phyloP scores from a whole-genome alignment of 2,329 filamentous ascomycete species.

The Paecilomyces formosus region DNA sequence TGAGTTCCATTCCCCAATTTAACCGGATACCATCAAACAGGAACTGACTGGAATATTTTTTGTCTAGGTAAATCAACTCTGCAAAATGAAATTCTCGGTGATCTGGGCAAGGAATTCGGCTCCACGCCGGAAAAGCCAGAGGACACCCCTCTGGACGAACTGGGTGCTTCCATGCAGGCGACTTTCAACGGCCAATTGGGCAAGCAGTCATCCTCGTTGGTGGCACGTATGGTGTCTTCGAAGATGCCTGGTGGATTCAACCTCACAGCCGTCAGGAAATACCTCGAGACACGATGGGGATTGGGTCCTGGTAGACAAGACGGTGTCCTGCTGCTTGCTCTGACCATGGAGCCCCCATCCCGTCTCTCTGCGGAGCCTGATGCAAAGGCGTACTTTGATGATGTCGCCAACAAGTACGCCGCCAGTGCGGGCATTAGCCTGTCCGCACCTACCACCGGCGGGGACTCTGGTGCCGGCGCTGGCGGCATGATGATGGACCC shows the following conservation, averaged over 20 bases:
- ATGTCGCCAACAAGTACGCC: slow-evolving; percentile 84
- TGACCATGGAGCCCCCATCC: slow-evolving; percentile 86
- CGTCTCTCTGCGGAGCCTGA: slow-evolving; percentile 85
- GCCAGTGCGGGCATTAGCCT: slow-evolving; percentile 74
- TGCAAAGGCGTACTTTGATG: slow-evolving; percentile 86
- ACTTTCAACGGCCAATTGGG: slow-evolving; percentile 99
- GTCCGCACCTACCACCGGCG: slow-evolving; percentile 62
- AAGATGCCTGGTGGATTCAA: slow-evolving; percentile 99
- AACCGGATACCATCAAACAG: neutral
- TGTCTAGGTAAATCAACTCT: slow-evolving; percentile 85
- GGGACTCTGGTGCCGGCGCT: slow-evolving; percentile 62
- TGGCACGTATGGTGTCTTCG: slow-evolving; percentile 91
- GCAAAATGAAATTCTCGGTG: slow-evolving; percentile 96
- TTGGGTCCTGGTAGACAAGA: slow-evolving; percentile 81
- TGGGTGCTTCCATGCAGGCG: slow-evolving; percentile 89
- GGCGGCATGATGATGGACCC: slow-evolving; percentile 99
- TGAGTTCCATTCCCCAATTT: slow-evolving; percentile 42
- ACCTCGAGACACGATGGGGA: slow-evolving; percentile 90
- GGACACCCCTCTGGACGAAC: slow-evolving; percentile 91
- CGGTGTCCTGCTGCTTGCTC: slow-evolving; percentile 74
- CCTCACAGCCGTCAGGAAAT: slow-evolving; percentile 91
- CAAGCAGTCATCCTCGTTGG: slow-evolving; percentile 88
- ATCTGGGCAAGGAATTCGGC: slow-evolving; percentile 96
- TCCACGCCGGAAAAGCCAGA: slow-evolving; percentile 97
- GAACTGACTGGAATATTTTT: slow-evolving; percentile 4